These are phyloP conservation scores for Panicum virgatum DNA, from an alignment of 202 grass and related monocot genomes.

Conservation along the genomic window DNA sequence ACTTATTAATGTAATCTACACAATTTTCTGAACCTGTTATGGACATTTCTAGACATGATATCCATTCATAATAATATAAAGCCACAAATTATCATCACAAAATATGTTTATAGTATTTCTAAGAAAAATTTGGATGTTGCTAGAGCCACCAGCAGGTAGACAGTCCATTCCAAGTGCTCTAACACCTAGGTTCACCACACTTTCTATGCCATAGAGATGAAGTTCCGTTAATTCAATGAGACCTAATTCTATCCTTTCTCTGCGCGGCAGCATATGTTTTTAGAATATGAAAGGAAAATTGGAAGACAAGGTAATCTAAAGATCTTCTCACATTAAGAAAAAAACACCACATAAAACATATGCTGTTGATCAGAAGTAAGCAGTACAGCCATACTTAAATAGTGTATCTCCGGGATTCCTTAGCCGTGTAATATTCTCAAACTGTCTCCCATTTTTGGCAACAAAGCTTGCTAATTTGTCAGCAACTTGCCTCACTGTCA, in stretches of 20 bases:
- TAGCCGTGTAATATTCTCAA: constrained; percentile 88
- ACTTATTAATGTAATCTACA: no score
- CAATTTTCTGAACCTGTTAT: no score
- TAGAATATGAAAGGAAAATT: background rate
- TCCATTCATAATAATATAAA: no score
- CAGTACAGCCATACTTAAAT: constrained; percentile 70
- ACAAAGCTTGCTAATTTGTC: no score
- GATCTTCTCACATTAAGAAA: background rate
- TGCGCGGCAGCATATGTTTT: no score
- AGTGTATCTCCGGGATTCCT: constrained; percentile 94
- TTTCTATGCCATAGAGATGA: constrained; percentile 13
- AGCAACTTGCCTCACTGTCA: no score
- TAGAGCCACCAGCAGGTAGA: constrained; percentile 1
- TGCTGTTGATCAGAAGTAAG: background rate
- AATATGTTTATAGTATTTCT: no score
- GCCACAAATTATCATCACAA: no score
- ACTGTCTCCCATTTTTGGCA: no score
- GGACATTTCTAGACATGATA: no score
- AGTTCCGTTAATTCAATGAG: background rate
- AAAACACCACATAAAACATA: background rate
- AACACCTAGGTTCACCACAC: no score
- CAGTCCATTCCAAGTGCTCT: constrained; percentile 7
- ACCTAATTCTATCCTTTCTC: background rate
- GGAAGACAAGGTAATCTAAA: background rate
- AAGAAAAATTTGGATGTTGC: background rate